phyloP scores from a whole-genome alignment of 2,329 filamentous ascomycete genomes.

The Aureobasidium sp. region DNA sequence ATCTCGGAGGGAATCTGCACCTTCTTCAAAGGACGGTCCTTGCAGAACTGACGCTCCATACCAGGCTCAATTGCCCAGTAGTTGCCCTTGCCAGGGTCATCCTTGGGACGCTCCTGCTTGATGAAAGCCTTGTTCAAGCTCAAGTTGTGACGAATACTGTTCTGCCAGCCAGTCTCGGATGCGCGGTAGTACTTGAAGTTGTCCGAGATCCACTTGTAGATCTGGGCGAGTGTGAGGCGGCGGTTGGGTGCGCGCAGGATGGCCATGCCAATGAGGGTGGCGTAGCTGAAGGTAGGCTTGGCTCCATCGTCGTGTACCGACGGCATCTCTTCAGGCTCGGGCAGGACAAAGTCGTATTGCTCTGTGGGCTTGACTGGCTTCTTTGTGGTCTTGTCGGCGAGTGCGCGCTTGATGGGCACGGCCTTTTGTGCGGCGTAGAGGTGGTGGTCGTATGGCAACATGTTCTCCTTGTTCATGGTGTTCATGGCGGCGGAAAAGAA shows the following conservation, averaged over 20 bases:
- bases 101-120: constrained; percentile 92
- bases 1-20: constrained; percentile 44
- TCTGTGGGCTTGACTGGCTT: constrained; percentile 54
- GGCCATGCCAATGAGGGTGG: constrained; percentile 91
- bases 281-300: constrained; percentile 90
- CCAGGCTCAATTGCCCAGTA: constrained; percentile 94
- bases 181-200: constrained; percentile 81
- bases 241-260: constrained; percentile 79
- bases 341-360: constrained; percentile 44
- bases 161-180: constrained; percentile 89
- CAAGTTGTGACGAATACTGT: constrained; percentile 96
- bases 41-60: constrained; percentile 82
- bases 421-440: constrained; percentile 20
- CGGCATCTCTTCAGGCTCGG: constrained; percentile 72
- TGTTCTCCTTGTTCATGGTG: constrained; percentile 43
- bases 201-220: constrained; percentile 98
- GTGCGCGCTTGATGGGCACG: constrained; percentile 42
- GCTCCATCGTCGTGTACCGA: constrained; percentile 72
- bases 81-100: constrained; percentile 94
- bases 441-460: constrained; percentile 31
- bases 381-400: constrained; percentile 69
- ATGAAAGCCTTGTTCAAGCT: constrained; percentile 95
- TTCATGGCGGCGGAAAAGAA: constrained; percentile 39
- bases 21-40: constrained; percentile 49
- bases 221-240: constrained; percentile 81